Evolutionary conservation across 768 basidiomycete species (phyloP), one percentile per base, ranked within the genome.

Genomic region (Suillus placidus): DNA sequence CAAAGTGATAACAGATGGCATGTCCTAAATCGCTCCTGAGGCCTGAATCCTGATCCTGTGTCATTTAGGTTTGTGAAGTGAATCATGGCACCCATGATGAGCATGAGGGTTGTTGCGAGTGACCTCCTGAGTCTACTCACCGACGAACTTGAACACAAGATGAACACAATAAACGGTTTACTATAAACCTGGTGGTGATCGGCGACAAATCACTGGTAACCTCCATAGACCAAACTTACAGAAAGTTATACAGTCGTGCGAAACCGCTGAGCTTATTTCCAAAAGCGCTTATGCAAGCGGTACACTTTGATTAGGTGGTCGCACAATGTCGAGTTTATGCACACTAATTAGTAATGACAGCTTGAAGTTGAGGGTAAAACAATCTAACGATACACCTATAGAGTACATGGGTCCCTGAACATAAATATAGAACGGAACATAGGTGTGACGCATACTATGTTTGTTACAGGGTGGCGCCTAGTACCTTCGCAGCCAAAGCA

Each of bases 401-500:
- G 14, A 20, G 18, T 42, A 32, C 38, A 32, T 60, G 40, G 18
- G 6, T 32, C 10, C 13, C 18, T 30, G 38, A 26, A 12, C 57
- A 58, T 60, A 42, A 51, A 30, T 60, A 43, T 38, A 60, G 26
- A 42, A 42, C 26, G 20, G 10, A 32, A 23, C 13, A 23, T 42
- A 42, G 18, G 40, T 60, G 20, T 7, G 16, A 30, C 18, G 23
- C 16, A 38, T 18, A 12, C 14, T 16, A 40, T 20, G 40, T 30
- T 18, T 20, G 13, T 60, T 73, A 71, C 40, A 85, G 62, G 6
- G 88, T 85, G 60, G 88, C 87, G 37, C 92, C 94, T 51, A 95
- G 71, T 18, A 95, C 90, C 77, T 96, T 95, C 76, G 91, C 79
- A 4, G 94, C 93, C 47, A 95, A 76, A 23, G 90, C 92, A 32